These are phyloP conservation scores for Schoenoplectus tabernaemontani DNA, from an alignment of 202 grass and related monocot genomes.

Conservation along the genomic window DNA sequence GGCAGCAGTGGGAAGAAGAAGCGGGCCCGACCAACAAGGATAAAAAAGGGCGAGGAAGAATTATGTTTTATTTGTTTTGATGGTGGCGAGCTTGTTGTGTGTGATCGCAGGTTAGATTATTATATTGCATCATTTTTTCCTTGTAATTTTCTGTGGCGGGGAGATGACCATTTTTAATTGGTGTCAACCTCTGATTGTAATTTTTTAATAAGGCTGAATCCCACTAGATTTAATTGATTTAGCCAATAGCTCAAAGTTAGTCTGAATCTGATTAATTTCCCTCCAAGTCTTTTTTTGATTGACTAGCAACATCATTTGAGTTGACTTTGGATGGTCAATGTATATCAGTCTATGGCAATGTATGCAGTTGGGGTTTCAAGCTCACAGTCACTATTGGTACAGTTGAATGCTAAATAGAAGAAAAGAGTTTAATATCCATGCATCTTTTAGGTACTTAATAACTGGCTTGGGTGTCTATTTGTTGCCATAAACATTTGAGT, in stretches of 20 bases:
- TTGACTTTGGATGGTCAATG: neutral
- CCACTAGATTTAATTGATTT: neutral
- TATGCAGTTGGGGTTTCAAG: neutral
- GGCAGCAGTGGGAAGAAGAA: conserved; percentile 62
- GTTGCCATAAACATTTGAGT: neutral
- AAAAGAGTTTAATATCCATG: neutral
- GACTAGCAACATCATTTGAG: neutral
- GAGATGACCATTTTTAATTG: neutral
- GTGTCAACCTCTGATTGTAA: neutral
- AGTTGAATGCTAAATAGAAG: neutral
- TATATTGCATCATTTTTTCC: neutral
- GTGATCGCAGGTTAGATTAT: conserved; percentile 84
- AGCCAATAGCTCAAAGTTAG: neutral
- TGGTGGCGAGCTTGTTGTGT: conserved; percentile 92
- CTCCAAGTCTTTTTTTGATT: neutral
- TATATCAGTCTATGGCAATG: neutral
- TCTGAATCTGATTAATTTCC: neutral
- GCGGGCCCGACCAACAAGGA: conserved; percentile 40
- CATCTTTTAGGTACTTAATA: neutral
- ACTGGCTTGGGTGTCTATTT: neutral
- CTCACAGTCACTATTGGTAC: neutral
- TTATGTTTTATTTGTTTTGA: conserved; percentile 99
- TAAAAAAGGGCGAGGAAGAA: conserved; percentile 74
- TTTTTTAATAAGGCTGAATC: neutral
- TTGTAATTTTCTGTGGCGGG: neutral